Percentiles rank a stretch among this genome's conserved stretches.
Conservation (phyloP, 1,139 yeast species). For the Hemisphaericaspora xylofermentans region DNA sequence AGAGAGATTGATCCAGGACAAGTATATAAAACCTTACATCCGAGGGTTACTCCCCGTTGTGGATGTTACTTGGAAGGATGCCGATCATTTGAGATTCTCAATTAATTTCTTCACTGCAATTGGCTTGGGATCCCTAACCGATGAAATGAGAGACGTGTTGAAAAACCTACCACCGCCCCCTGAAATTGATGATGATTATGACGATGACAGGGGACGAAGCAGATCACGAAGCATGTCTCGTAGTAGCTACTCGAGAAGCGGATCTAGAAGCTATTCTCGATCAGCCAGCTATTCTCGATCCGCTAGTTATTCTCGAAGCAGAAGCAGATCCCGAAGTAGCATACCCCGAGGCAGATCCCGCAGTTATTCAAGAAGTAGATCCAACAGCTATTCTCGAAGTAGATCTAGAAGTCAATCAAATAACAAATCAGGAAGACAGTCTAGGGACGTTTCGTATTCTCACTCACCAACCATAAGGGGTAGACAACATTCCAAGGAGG, state of each 20-base stretch:
- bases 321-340: conserved; percentile 11
- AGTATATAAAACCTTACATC: conserved; percentile 45
- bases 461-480: conserved; percentile 7
- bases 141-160: conserved; percentile 68
- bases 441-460: conserved; percentile 4
- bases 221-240: conserved; percentile 12
- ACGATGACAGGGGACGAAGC: conserved; percentile 19
- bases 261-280: conserved; percentile 15
- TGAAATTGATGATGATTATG: not conserved
- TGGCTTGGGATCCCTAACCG: conserved; percentile 82
- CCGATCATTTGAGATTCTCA: conserved; percentile 71
- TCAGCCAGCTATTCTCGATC: conserved; percentile 11
- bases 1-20: conserved; percentile 49
- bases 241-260: conserved; percentile 15
- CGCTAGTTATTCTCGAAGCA: conserved; percentile 10
- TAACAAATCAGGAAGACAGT: conserved; percentile 1
- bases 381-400: conserved; percentile 14
- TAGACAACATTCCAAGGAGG: not conserved
- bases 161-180: conserved; percentile 15
- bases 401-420: not conserved
- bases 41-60: conserved; percentile 50
- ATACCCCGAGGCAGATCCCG: conserved; percentile 3
- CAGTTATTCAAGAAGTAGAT: conserved; percentile 12
- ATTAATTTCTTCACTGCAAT: conserved; percentile 93
- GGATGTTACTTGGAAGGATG: conserved; percentile 39